phyloP scores from a whole-genome alignment of 306 rosid species.

The Malus fusca region DNA sequence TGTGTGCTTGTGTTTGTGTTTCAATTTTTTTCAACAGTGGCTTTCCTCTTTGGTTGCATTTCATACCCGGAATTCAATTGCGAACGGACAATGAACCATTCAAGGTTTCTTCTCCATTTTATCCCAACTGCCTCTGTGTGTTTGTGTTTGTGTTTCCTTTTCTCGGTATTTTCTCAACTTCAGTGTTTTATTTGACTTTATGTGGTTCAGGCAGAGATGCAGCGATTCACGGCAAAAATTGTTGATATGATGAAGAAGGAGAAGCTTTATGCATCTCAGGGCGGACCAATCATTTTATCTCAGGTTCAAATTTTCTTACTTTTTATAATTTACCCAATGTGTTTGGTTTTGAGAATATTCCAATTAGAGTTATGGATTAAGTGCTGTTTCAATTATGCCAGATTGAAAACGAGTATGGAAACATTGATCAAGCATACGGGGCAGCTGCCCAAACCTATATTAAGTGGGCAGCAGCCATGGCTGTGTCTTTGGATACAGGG shows the following conservation, averaged over 20 bases:
- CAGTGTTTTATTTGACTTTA: not conserved
- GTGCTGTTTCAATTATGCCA: constrained; percentile 13
- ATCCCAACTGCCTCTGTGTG: not conserved
- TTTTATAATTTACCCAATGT: not conserved
- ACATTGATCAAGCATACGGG: constrained; percentile 44
- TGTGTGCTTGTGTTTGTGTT: not conserved
- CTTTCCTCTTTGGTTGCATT: constrained; percentile 87
- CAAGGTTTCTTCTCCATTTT: constrained; percentile 37
- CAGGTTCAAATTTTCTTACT: constrained; percentile 41
- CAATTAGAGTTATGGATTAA: not conserved
- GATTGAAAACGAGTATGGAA: constrained; percentile 93
- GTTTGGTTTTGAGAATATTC: not conserved
- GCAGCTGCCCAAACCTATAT: constrained; percentile 65
- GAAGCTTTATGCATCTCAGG: constrained; percentile 82
- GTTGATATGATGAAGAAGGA: constrained; percentile 79
- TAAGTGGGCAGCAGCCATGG: constrained; percentile 90
- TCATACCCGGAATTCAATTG: constrained; percentile 63
- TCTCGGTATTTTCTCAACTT: not conserved
- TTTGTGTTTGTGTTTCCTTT: not conserved
- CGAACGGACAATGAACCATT: constrained; percentile 79
- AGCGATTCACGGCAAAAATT: constrained; percentile 72
- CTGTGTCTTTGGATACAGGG: constrained; percentile 75
- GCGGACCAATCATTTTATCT: constrained; percentile 91
- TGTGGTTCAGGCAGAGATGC: constrained; percentile 75
- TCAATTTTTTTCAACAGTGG: constrained; percentile 47